A percentile compares a stretch with the other conserved stretches of the same genome.
phyloP scores from a whole-genome alignment of 2,329 filamentous ascomycete genomes.

The Truncatella angustata region DNA sequence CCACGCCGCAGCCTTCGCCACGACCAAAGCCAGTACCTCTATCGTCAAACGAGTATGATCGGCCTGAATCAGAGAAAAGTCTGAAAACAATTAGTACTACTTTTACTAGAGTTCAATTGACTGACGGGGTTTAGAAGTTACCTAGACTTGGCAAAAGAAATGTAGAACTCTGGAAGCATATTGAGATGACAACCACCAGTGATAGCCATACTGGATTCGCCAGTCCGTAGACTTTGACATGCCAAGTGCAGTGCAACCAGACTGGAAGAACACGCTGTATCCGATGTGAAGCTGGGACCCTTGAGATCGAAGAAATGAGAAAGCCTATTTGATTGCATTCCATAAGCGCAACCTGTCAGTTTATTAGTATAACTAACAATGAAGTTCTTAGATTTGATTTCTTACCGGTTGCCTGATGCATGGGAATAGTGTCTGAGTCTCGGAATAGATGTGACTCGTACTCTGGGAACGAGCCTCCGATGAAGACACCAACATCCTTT shows the following conservation, averaged over 20 bases:
- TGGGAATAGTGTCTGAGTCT: constrained; percentile 46
- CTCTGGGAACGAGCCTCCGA: constrained; percentile 46
- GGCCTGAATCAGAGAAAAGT: constrained; percentile 50
- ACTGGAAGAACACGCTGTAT: constrained; percentile 52
- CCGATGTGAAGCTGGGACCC: constrained; percentile 50
- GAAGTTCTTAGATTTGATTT: not conserved
- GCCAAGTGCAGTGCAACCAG: constrained; percentile 49
- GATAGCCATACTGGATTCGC: constrained; percentile 45
- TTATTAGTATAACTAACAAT: not conserved
- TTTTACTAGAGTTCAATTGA: constrained; percentile 13
- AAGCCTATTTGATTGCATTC: constrained; percentile 53
- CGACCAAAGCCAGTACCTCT: constrained; percentile 58
- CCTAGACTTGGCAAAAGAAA: constrained; percentile 43
- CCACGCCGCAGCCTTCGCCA: constrained; percentile 55
- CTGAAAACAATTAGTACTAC: constrained; percentile 21
- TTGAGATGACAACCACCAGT: constrained; percentile 48
- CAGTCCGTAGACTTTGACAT: constrained; percentile 45
- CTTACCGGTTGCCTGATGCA: constrained; percentile 50
- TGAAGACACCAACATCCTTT: constrained; percentile 47
- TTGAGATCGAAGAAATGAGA: constrained; percentile 55
- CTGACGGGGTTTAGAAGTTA: constrained; percentile 25
- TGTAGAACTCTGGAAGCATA: constrained; percentile 45
- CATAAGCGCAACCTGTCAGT: constrained; percentile 41
- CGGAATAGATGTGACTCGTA: constrained; percentile 44
- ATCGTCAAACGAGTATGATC: constrained; percentile 50